phyloP scores from a whole-genome alignment of 257 asterid genomes.

The Phtheirospermum japonicum region DNA sequence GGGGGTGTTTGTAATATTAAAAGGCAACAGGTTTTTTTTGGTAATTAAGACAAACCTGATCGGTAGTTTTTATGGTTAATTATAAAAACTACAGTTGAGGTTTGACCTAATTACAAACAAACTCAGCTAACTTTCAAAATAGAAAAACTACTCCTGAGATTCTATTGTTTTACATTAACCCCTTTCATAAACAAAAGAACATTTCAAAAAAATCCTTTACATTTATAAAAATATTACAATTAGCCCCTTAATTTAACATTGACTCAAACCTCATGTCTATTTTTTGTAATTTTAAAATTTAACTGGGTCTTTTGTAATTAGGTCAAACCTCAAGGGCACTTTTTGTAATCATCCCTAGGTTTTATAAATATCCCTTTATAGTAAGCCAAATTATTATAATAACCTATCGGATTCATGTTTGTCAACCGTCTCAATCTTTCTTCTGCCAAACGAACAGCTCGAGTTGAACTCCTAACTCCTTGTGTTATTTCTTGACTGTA shows the following conservation, averaged over 20 bases:
- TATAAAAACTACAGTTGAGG: no score
- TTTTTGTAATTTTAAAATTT: not conserved
- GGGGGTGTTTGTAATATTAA: not conserved
- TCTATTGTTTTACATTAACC: no score
- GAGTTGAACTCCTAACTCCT: slow-evolving; percentile 82
- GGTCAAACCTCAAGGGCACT: not conserved
- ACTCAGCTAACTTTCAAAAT: no score
- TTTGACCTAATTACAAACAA: no score
- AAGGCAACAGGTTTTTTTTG: not conserved
- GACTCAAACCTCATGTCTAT: no score
- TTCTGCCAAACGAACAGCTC: slow-evolving; percentile 73
- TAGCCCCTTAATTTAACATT: no score
- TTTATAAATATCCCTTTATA: not conserved
- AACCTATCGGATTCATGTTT: slow-evolving; percentile 62
- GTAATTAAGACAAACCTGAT: not conserved
- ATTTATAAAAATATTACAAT: no score
- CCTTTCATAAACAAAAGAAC: no score
- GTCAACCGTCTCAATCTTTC: slow-evolving; percentile 67
- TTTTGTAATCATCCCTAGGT: not conserved
- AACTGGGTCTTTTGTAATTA: not conserved
- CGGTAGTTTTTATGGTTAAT: not conserved
- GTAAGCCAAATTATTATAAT: slow-evolving; percentile 16
- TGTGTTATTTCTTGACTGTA: slow-evolving; percentile 76
- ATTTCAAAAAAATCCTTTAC: no score
- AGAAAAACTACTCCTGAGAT: no score